phyloP scores from a whole-genome alignment of 2,329 filamentous ascomycete genomes.

The Arachnomyces sp. region DNA sequence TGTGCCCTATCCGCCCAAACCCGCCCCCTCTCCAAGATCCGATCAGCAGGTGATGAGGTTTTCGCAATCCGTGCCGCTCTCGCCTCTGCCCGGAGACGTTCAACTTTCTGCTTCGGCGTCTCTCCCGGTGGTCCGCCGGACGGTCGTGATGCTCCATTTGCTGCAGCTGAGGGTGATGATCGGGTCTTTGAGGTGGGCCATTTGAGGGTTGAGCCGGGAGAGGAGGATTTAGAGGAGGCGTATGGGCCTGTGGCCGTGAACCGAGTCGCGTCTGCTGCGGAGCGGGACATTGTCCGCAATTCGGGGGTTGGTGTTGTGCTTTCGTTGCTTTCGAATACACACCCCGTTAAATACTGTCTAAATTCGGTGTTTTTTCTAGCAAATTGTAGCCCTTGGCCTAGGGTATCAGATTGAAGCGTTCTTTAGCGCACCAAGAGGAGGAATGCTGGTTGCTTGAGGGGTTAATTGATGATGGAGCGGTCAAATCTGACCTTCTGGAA shows the following conservation, averaged over 20 bases:
- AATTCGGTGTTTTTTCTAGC: too few relatives aligned
- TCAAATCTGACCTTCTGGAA: not conserved
- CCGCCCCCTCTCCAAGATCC: constrained; percentile 45
- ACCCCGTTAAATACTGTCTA: too few relatives aligned
- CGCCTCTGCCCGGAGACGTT: constrained; percentile 60
- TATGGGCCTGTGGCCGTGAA: constrained; percentile 46
- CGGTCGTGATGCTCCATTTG: constrained; percentile 5
- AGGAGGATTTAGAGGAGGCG: constrained; percentile 35
- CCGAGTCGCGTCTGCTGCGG: constrained; percentile 42
- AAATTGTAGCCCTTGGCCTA: too few relatives aligned
- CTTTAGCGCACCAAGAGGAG: too few relatives aligned
- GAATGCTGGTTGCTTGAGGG: too few relatives aligned
- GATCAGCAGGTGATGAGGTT: constrained; percentile 50
- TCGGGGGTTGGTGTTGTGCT: constrained; percentile 5
- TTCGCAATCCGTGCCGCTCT: constrained; percentile 57
- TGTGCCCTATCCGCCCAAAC: constrained; percentile 55
- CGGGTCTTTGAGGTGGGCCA: constrained; percentile 14
- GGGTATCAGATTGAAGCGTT: too few relatives aligned
- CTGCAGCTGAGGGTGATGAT: constrained; percentile 7
- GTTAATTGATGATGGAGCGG: not conserved
- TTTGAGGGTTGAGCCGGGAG: constrained; percentile 10
- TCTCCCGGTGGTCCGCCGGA: constrained; percentile 33
- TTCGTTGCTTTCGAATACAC: not conserved
- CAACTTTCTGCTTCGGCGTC: constrained; percentile 62
- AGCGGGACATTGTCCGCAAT: constrained; percentile 34